phyloP scores from a whole-genome alignment of 2,329 filamentous ascomycete species.

The Colletotrichum australisinense region DNA sequence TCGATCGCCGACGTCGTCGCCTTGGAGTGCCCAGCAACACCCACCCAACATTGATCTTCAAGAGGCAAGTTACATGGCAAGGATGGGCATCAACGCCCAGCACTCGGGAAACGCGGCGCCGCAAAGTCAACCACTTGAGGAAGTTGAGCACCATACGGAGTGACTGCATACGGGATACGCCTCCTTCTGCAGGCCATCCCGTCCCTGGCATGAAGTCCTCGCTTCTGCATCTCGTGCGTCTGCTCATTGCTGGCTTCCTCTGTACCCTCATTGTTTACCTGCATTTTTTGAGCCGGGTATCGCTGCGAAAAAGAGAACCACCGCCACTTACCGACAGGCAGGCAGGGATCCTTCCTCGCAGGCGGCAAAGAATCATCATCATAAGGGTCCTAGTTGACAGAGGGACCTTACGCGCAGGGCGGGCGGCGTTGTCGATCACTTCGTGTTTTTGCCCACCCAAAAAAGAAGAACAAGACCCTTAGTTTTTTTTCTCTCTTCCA shows the following conservation, averaged over 20 bases:
- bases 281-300: background rate
- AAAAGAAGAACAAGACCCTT: background rate
- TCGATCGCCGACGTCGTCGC: background rate
- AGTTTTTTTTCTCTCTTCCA: background rate
- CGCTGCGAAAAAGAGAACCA: background rate
- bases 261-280: background rate
- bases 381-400: background rate
- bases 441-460: background rate
- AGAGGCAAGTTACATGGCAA: background rate
- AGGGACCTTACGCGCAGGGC: background rate
- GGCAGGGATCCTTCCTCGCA: background rate
- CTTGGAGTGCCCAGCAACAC: too few species aligned
- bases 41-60: background rate
- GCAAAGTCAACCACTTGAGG: background rate
- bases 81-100: background rate
- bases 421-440: background rate
- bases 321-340: background rate
- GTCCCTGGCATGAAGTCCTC: conserved; percentile 1
- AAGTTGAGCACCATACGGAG: too few species aligned
- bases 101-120: background rate
- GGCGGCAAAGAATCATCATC: background rate
- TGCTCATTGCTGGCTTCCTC: background rate
- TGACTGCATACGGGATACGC: too few species aligned
- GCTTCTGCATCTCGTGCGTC: background rate
- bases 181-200: background rate